Conservation (phyloP, 805 yeast genomes). For the Candida endomychidarum region DNA sequence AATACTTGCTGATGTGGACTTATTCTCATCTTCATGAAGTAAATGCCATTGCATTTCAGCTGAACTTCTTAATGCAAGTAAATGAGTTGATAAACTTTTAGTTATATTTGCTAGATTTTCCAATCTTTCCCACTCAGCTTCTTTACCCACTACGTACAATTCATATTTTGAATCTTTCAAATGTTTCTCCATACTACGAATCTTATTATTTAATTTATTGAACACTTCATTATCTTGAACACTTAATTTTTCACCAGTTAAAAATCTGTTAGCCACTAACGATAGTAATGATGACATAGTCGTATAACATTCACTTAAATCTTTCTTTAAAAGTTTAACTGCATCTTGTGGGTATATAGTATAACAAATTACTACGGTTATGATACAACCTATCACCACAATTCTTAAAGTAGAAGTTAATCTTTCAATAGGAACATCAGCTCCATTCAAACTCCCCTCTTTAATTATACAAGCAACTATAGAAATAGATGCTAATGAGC, state of each 20-base stretch:
- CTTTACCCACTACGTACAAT: slow-evolving; percentile 52
- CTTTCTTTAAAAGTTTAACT: slow-evolving; percentile 39
- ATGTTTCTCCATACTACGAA: slow-evolving; percentile 36
- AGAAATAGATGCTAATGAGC: slow-evolving; percentile 72
- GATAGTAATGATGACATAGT: slow-evolving; percentile 51
- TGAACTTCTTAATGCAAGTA: slow-evolving; percentile 68
- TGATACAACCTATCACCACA: slow-evolving; percentile 58
- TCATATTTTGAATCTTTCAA: slow-evolving; percentile 67
- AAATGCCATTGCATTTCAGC: slow-evolving; percentile 65
- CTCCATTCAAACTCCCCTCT: slow-evolving; percentile 66
- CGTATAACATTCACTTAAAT: slow-evolving; percentile 52
- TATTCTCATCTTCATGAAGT: slow-evolving; percentile 31
- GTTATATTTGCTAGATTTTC: slow-evolving; percentile 51
- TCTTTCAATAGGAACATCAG: slow-evolving; percentile 54
- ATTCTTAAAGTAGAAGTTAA: slow-evolving; percentile 55
- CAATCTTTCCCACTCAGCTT: slow-evolving; percentile 49
- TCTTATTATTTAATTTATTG: slow-evolving; percentile 39
- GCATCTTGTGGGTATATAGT: slow-evolving; percentile 66
- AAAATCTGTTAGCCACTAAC: slow-evolving; percentile 48
- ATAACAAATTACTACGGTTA: slow-evolving; percentile 61
- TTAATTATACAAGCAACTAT: slow-evolving; percentile 69
- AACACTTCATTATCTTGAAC: slow-evolving; percentile 38
- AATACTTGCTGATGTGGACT: slow-evolving; percentile 22
- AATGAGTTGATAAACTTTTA: slow-evolving; percentile 50
- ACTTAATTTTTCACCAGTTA: slow-evolving; percentile 46